A percentile compares a stretch with the other conserved stretches of the same genome.
Evolutionary conservation across 1,284 basidiomycete species (phyloP).

Genomic region (Trichosporon faecale): DNA sequence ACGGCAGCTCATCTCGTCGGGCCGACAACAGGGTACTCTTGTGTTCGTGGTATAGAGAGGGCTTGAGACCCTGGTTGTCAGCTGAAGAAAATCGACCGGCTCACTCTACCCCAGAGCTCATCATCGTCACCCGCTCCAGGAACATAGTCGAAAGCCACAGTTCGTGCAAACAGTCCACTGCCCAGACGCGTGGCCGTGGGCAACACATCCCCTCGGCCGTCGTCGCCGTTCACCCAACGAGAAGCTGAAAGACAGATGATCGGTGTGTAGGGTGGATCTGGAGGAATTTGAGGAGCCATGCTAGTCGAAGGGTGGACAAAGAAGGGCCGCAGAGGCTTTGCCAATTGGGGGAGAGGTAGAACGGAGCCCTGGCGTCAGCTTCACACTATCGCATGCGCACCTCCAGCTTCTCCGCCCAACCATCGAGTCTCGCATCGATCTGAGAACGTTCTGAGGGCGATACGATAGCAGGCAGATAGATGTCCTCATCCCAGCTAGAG

Average conservation of each 20-base stretch:
- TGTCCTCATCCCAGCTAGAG: conserved; percentile 36
- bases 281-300: conserved; percentile 32
- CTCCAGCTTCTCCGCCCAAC: conserved; percentile 70
- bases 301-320: conserved; percentile 48
- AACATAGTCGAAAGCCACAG: conserved; percentile 51
- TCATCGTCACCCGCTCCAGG: conserved; percentile 53
- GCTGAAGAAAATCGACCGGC: conserved; percentile 4
- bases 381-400: conserved; percentile 22
- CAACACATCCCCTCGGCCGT: conserved; percentile 29
- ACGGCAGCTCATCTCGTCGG: conserved; percentile 39
- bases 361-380: conserved; percentile 36
- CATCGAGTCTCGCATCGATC: conserved; percentile 56
- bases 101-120: conserved; percentile 49
- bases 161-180: conserved; percentile 25
- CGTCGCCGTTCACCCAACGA: conserved; percentile 36
- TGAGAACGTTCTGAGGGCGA: conserved; percentile 47
- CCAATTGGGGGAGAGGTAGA: conserved; percentile 42
- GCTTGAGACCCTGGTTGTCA: conserved; percentile 40
- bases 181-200: conserved; percentile 37
- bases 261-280: conserved; percentile 37
- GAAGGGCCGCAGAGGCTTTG: conserved; percentile 50
- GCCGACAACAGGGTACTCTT: conserved; percentile 33
- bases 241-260: conserved; percentile 52
- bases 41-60: conserved; percentile 40
- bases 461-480: conserved; percentile 49